Base-by-base conservation (phyloP, 2,329 filamentous ascomycete genomes). In the Rhynchosporium graminicola region DNA sequence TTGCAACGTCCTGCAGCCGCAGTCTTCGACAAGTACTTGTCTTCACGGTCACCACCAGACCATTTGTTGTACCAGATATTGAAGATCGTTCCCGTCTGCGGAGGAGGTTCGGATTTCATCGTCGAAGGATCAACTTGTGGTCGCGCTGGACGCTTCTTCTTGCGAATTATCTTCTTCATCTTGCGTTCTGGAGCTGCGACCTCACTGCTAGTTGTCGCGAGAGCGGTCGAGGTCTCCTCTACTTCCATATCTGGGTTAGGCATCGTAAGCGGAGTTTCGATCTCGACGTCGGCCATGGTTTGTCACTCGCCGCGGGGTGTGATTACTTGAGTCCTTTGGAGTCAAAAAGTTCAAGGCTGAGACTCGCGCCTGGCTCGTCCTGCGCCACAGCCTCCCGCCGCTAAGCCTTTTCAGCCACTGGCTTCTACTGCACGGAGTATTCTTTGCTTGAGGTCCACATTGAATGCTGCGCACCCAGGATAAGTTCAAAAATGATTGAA, bases 61-160 rank as follows among this genome's bases (percentile, higher is more conserved):
- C 94, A 98, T 78, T 97, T 98, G 80, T 97, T 97, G 79, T 97
- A 97, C 94, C 93, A 97, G 73, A 96, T 96, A 77, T 99, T 99
- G 83, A 95, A 99, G 63, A 93, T 92, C 0, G 91, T 96, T 59
- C 95, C 95, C 0, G 94, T 98, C 72, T 98, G 93, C 1, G 91
- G 90, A 15, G 93, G 92, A 3, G 91, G 89, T 71, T 97, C 92
- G 40, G 88, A 88, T 70, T 89, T 91, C 77, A 96, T 84, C 48
- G 88, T 88, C 46, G 89, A 87, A 1, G 92, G 87, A 73, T 99
- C 95, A 72, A 97, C 88, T 78, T 99, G 95, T 0, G 90, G 89
- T 63, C 94, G 87, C 52, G 95, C 95, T 38, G 95, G 95, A 45
- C 92, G 85, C 73, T 90, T 88, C 81, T 97, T 97, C 75, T 91